Evolutionary conservation across 2,329 filamentous ascomycete species (phyloP), one percentile per base, ranked within the genome.

Genomic region (Teratosphaeria zuluensis): DNA sequence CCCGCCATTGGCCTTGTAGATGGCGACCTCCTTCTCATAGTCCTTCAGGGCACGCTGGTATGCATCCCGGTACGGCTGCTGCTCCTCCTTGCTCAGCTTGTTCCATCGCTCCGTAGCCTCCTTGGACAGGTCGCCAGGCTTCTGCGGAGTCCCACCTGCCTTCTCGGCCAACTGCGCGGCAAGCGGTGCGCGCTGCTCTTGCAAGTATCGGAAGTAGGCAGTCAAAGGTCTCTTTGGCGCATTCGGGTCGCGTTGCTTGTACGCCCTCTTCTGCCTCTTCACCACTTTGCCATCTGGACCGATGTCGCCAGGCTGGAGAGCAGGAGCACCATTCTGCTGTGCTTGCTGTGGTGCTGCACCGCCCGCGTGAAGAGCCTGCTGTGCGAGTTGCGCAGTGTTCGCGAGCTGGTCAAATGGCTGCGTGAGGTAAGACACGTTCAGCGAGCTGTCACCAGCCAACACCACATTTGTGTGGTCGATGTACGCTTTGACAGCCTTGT

Each of bases 161-260:
- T 66, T 64, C 7, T 72, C 72, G 59, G 88, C 89, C 11, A 95
- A 81, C 53, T 74, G 70, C 4, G 71, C 69, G 59, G 89, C 87
- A 66, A 97, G 94, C 71, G 89, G 87, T 56, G 86, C 83, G 55
- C 94, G 88, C 64, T 90, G 90, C 64, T 88, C 87, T 74, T 95
- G 88, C 81, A 95, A 90, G 79, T 91, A 97, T 61, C 96, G 79
- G 80, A 97, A 96, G 79, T 95, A 96, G 2, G 92, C 91, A 5
- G 92, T 97, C 70, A 96, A 76, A 8, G 92, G 92, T 55, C 92
- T 86, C 83, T 96, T 97, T 61, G 92, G 92, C 6, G 92, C 92
- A 74, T 96, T 95, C 66, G 92, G 92, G 73, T 97, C 92, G 64
- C 73, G 76, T 54, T 74, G 72, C 70, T 78, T 80, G 70, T 89